Percentiles rank a stretch among this genome's conserved stretches.
phyloP scores from a whole-genome alignment of 2,329 filamentous ascomycete species.

The Penicillium aurantiogriseum region DNA sequence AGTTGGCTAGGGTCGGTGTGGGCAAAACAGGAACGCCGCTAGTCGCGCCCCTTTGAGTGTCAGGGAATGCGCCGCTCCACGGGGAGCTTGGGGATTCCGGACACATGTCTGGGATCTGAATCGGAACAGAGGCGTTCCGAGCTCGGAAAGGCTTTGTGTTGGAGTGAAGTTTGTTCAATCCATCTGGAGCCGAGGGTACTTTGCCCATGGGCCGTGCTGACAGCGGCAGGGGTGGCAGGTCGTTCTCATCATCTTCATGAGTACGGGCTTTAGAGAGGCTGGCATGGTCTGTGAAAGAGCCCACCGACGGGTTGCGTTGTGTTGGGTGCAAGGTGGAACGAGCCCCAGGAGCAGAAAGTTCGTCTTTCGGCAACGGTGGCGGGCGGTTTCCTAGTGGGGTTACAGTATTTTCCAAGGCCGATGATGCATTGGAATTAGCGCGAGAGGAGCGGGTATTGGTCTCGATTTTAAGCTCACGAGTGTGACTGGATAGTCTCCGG shows the following conservation, averaged over 20 bases:
- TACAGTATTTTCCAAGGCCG: conserved; percentile 30
- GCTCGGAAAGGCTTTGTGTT: conserved; percentile 70
- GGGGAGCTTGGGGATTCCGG: conserved; percentile 74
- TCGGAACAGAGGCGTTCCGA: conserved; percentile 68
- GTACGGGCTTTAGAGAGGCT: conserved; percentile 45
- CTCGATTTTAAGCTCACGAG: conserved; percentile 85
- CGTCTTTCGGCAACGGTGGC: conserved; percentile 33
- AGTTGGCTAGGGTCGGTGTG: conserved; percentile 66
- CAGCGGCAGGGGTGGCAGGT: conserved; percentile 33
- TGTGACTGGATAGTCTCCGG: conserved; percentile 76
- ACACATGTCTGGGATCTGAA: conserved; percentile 57
- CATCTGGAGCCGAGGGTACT: conserved; percentile 41
- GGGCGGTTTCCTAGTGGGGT: conserved; percentile 24
- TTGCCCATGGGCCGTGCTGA: conserved; percentile 39
- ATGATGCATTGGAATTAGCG: conserved; percentile 23
- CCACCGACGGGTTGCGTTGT: conserved; percentile 34
- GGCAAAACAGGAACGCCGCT: conserved; percentile 61
- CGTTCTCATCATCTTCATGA: conserved; percentile 43
- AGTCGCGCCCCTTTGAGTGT: conserved; percentile 47
- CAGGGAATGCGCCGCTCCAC: conserved; percentile 64
- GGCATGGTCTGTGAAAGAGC: conserved; percentile 41
- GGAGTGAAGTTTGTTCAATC: conserved; percentile 66
- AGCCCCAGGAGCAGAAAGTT: conserved; percentile 19
- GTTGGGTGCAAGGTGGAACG: conserved; percentile 26
- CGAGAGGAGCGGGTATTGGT: conserved; percentile 52